phyloP scores from a whole-genome alignment of 2,329 filamentous ascomycete genomes.

The Ascocoryne sarcoides region DNA sequence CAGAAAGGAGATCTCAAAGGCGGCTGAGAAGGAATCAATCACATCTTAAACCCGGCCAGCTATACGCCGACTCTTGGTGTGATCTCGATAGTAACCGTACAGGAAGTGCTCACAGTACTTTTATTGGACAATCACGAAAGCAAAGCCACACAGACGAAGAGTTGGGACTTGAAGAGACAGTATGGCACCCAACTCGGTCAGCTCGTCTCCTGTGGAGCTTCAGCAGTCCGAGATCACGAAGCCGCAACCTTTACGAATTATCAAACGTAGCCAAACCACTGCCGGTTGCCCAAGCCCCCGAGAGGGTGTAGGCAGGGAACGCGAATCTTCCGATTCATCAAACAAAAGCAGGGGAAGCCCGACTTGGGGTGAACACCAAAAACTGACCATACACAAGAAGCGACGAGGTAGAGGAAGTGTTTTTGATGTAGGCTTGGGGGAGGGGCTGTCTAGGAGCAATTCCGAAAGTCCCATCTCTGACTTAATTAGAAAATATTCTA shows the following conservation, averaged over 20 bases:
- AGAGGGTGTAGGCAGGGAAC: constrained; percentile 17
- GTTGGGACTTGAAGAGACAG: constrained; percentile 1
- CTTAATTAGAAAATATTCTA: too few species aligned
- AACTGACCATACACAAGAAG: constrained; percentile 25
- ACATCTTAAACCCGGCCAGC: constrained; percentile 27
- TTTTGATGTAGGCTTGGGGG: constrained; percentile 1
- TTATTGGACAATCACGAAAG: constrained; percentile 16
- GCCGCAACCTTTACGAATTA: constrained; percentile 42
- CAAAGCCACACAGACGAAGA: too few species aligned
- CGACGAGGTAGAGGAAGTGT: constrained; percentile 10
- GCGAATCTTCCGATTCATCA: constrained; percentile 16
- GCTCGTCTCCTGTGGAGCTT: constrained; percentile 28
- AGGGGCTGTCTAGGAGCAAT: not conserved
- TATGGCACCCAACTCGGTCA: constrained; percentile 31
- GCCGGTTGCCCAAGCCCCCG: constrained; percentile 18
- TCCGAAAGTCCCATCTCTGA: too few species aligned
- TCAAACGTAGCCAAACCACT: constrained; percentile 34
- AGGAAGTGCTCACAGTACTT: constrained; percentile 16
- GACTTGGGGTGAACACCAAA: constrained; percentile 19
- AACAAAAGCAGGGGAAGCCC: constrained; percentile 23
- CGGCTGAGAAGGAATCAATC: constrained; percentile 26
- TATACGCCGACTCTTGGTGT: constrained; percentile 30
- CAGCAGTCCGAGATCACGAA: constrained; percentile 26
- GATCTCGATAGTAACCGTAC: constrained; percentile 29
- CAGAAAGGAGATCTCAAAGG: constrained; percentile 20